phyloP scores from a whole-genome alignment of 192 early-diverging fungal genomes.

The Cetraspora pellucida region DNA sequence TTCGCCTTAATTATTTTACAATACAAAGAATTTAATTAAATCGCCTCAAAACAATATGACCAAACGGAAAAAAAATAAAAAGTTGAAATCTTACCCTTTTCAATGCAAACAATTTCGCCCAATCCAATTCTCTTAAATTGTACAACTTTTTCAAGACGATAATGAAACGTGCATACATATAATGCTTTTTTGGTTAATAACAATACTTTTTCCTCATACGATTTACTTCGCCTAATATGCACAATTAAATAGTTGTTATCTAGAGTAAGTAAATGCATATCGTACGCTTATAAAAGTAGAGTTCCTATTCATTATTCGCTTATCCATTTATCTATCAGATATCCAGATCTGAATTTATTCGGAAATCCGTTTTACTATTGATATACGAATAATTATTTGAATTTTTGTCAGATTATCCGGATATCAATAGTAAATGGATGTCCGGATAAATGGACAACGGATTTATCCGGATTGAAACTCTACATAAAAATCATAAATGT shows the following conservation, averaged over 20 bases:
- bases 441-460: no score
- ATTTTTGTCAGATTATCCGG: no score
- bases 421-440: no score
- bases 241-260: background rate
- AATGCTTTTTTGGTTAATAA: slow-evolving; percentile 64
- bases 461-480: no score
- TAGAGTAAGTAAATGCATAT: no score
- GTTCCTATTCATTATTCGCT: no score
- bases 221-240: slow-evolving; percentile 31
- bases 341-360: no score
- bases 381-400: no score
- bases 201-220: slow-evolving; percentile 67
- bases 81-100: slow-evolving; percentile 51
- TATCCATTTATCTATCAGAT: no score
- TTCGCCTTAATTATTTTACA: slow-evolving; percentile 33
- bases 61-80: background rate
- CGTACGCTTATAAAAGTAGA: no score
- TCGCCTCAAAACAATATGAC: background rate
- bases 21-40: background rate
- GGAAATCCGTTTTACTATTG: no score
- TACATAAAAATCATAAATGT: no score
- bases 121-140: slow-evolving; percentile 66
- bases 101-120: slow-evolving; percentile 54
- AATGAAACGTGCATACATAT: slow-evolving; percentile 71
- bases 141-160: slow-evolving; percentile 67